Evolutionary conservation across 495 filamentous ascomycete species (phyloP).

Genomic region (Viridothelium virens): DNA sequence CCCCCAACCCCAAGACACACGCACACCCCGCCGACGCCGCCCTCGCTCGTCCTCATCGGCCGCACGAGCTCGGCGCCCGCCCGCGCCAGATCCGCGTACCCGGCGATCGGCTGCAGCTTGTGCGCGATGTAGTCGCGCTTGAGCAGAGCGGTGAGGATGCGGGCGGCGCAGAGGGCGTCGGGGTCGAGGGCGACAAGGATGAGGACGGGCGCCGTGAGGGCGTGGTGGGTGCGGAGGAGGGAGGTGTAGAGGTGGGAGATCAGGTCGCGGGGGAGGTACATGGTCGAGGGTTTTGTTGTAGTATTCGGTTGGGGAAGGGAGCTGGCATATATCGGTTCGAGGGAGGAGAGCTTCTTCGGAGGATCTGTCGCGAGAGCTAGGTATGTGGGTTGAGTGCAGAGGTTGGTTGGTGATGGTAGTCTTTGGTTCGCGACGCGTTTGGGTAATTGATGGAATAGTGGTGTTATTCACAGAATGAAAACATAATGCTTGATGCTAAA

Average conservation of each 20-base stretch:
- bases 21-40: slow-evolving; percentile 76
- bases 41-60: slow-evolving; percentile 72
- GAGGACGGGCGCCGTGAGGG: slow-evolving; percentile 81
- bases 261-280: slow-evolving; percentile 90
- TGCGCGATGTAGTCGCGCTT: slow-evolving; percentile 98
- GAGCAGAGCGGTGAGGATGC: slow-evolving; percentile 81
- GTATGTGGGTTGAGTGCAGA: background rate
- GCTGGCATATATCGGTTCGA: too few species aligned
- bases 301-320: background rate
- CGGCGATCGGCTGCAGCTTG: slow-evolving; percentile 89
- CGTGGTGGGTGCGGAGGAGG: slow-evolving; percentile 70
- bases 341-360: background rate
- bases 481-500: background rate
- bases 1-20: slow-evolving; percentile 90
- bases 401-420: background rate
- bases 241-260: slow-evolving; percentile 86
- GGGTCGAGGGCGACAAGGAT: slow-evolving; percentile 89
- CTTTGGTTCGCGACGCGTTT: background rate
- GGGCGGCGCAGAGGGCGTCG: slow-evolving; percentile 90
- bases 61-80: slow-evolving; percentile 66
- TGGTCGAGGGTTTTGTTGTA: slow-evolving; percentile 32
- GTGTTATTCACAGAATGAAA: background rate
- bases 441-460: slow-evolving; percentile 1
- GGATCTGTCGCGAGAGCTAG: background rate
- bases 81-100: slow-evolving; percentile 80